These are phyloP conservation scores for Pisolithus microcarpus DNA, from an alignment of 768 basidiomycete species.

Conservation along the genomic window DNA sequence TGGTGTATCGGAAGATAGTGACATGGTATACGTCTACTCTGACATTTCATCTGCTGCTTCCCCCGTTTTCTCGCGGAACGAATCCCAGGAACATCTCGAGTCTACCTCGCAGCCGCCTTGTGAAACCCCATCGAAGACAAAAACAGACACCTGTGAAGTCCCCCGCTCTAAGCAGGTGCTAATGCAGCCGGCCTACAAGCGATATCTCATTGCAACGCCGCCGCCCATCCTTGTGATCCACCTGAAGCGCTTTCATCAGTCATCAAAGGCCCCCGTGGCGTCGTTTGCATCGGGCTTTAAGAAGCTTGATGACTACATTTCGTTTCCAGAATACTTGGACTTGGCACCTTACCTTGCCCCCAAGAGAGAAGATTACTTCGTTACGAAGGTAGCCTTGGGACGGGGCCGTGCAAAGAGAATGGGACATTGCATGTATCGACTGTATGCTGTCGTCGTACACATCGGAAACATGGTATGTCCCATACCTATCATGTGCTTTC, in stretches of 20 bases:
- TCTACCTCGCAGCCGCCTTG: constrained; percentile 14
- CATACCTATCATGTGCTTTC: background rate
- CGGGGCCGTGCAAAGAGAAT: constrained; percentile 20
- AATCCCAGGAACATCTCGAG: constrained; percentile 23
- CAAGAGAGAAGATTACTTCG: constrained; percentile 59
- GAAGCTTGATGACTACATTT: constrained; percentile 86
- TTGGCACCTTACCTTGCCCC: constrained; percentile 84
- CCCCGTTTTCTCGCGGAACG: constrained; percentile 23
- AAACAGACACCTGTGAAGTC: constrained; percentile 28
- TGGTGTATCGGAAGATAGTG: constrained; percentile 28
- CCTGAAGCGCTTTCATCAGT: constrained; percentile 91
- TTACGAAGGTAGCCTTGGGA: constrained; percentile 28
- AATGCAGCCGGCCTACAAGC: constrained; percentile 83
- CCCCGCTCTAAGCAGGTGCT: constrained; percentile 54
- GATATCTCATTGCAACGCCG: constrained; percentile 81
- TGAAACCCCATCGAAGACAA: constrained; percentile 21
- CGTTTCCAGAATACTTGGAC: constrained; percentile 85
- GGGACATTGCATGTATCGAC: constrained; percentile 53
- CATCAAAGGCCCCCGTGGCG: constrained; percentile 52
- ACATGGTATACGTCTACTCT: constrained; percentile 25
- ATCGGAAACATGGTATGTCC: constrained; percentile 76
- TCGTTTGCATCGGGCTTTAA: constrained; percentile 69
- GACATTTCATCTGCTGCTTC: constrained; percentile 30
- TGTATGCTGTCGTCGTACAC: constrained; percentile 82
- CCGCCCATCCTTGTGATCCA: constrained; percentile 90